Conservation (phyloP, 768 basidiomycete genomes). For the Rhodocollybia butyracea region DNA sequence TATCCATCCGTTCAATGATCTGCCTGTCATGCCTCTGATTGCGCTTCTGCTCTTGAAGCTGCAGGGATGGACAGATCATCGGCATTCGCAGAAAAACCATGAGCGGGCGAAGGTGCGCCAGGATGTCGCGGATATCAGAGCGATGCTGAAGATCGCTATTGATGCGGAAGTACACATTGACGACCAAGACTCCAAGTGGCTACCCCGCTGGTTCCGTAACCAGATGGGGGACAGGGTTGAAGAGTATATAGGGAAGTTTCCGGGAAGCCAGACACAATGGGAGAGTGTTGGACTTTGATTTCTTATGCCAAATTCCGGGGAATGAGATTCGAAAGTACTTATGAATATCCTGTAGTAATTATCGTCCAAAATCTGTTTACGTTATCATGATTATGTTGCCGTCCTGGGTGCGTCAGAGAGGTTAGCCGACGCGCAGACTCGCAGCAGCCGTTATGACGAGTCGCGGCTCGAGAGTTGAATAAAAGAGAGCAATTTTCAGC, state of each 20-base stretch:
- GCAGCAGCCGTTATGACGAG: too few species aligned
- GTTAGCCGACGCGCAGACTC: background rate
- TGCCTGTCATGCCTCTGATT: conserved; percentile 27
- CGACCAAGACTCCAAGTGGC: conserved; percentile 9
- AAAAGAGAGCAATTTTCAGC: too few species aligned
- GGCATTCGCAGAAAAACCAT: conserved; percentile 15
- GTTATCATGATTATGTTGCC: too few species aligned
- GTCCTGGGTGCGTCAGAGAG: too few species aligned
- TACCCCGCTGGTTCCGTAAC: conserved; percentile 11
- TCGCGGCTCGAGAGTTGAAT: too few species aligned
- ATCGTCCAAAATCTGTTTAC: too few species aligned
- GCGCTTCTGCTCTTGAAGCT: conserved; percentile 28
- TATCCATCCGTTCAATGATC: background rate
- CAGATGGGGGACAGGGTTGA: conserved; percentile 5
- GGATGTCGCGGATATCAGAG: conserved; percentile 23
- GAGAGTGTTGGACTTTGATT: conserved; percentile 11
- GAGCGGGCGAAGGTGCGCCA: conserved; percentile 22
- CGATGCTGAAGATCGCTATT: conserved; percentile 21
- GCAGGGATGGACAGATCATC: conserved; percentile 27
- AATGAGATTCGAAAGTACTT: background rate
- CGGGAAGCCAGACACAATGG: background rate
- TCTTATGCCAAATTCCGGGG: background rate
- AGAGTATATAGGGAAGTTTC: conserved; percentile 9
- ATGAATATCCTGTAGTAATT: too few species aligned
- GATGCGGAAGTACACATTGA: background rate